These are phyloP conservation scores for Fusarium subglutinans DNA, from an alignment of 2,329 filamentous ascomycete species.

Conservation along the genomic window DNA sequence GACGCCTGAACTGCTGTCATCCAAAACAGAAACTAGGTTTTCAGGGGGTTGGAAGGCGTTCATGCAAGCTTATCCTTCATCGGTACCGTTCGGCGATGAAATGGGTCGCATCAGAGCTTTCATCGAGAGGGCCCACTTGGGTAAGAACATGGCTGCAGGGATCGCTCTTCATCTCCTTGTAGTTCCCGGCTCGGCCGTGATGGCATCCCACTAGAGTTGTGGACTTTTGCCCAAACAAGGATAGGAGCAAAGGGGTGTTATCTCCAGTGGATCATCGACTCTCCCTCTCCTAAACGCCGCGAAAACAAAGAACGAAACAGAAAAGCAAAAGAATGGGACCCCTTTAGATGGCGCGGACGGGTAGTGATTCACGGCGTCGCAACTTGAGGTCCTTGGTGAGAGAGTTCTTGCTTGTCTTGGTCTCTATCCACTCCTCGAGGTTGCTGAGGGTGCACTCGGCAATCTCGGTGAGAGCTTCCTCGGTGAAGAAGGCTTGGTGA, in stretches of 20 bases:
- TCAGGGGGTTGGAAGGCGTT: constrained; percentile 32
- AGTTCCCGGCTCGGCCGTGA: constrained; percentile 8
- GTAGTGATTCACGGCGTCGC: constrained; percentile 42
- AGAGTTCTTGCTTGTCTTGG: constrained; percentile 46
- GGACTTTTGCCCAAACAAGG: neutral
- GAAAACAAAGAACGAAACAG: neutral
- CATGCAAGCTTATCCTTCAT: constrained; percentile 23
- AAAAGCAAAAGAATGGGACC: neutral
- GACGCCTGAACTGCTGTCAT: neutral
- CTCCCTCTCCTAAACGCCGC: neutral
- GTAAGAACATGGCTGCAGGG: constrained; percentile 23
- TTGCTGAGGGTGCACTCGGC: constrained; percentile 68
- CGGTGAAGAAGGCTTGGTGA: constrained; percentile 76
- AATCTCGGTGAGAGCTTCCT: constrained; percentile 72
- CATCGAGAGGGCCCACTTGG: constrained; percentile 32
- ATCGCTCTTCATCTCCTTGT: constrained; percentile 6
- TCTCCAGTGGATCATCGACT: neutral
- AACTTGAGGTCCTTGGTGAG: constrained; percentile 44
- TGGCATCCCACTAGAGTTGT: neutral
- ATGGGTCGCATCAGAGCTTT: constrained; percentile 31
- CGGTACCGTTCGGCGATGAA: constrained; percentile 40
- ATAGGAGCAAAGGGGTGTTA: neutral
- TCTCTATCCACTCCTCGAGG: constrained; percentile 55
- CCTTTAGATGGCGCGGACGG: constrained; percentile 46
- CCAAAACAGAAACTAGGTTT: constrained; percentile 4